Base-by-base conservation (phyloP, 2,329 filamentous ascomycete genomes). In the Albophoma yamanashiensis region DNA sequence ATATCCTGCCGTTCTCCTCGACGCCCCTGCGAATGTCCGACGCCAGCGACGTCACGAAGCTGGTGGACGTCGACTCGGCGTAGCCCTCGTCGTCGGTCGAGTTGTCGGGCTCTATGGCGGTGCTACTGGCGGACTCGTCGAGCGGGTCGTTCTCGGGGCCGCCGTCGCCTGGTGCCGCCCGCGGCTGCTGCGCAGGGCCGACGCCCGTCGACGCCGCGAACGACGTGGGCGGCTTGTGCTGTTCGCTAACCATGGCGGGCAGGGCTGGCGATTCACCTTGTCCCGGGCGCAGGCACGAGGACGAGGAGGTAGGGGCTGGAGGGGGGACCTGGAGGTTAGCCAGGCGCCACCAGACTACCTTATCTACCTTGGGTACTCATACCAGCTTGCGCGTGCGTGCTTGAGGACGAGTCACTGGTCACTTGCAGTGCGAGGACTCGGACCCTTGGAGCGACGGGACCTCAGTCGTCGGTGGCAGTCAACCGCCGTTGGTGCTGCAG, bases 31-130 rank as follows among this genome's bases (percentile, higher is more conserved):
- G 61, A 25, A 68, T 65, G 34, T 66, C 65, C 5, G 67, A 68
- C 0, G 67, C 67, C 12, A 70, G 65, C 0, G 66, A 68, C 11
- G 65, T 66, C 11, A 70, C 56, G 40, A 66, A 70, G 58, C 64
- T 71, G 47, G 64, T 76, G 63, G 57, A 70, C 14, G 63, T 64
- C 15, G 69, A 72, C 4, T 67, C 68, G 2, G 70, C 65, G 47
- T 73, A 69, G 0, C 70, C 62, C 7, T 67, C 66, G 25, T 66
- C 69, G 50, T 63, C 55, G 42, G 58, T 55, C n/a, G 57, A 64
- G 8, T 47, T n/a, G 20, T 67, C 65, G 9, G 64, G 64, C 38
- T 68, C 66, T 15, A 68, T 68, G 22, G 56, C 56, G 12, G 62
- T 59, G 25, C 12, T 34, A 15, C 39, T 42, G 22, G 58, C 53